Percentiles rank a stretch among this genome's conserved stretches.
Evolutionary conservation across 164 flowering plant genomes (phyloP).

Genomic region (Taxillus chinensis): DNA sequence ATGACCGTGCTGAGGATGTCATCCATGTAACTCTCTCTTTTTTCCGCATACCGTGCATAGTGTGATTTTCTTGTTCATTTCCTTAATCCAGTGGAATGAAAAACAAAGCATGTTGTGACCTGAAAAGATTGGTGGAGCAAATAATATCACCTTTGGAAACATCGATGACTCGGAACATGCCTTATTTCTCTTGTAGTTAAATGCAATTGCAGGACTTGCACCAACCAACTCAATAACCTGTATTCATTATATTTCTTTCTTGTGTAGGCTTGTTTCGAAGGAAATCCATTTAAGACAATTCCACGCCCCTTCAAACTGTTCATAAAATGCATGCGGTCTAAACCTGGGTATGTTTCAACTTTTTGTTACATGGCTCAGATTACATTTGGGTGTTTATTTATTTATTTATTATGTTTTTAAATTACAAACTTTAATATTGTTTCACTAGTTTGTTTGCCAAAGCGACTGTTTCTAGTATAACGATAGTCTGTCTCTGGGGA

Average conservation of each 20-base stretch:
- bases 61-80: background rate
- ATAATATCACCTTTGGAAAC: no score
- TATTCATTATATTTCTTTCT: background rate
- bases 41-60: background rate
- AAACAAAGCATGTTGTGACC: no score
- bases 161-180: no score
- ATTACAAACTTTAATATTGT: background rate
- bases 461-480: no score
- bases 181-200: no score
- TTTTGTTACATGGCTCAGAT: background rate
- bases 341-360: slow-evolving; percentile 62
- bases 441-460: no score
- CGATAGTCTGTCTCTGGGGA: no score
- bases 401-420: background rate
- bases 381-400: background rate
- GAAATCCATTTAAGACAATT: slow-evolving; percentile 91
- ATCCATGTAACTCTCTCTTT: slow-evolving; percentile 38
- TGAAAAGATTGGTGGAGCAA: no score
- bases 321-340: slow-evolving; percentile 90
- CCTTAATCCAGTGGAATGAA: no score
- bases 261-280: slow-evolving; percentile 89
- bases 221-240: background rate
- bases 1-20: slow-evolving; percentile 91
- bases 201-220: no score
- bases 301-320: slow-evolving; percentile 99